These are phyloP conservation scores for Microbotryum lychnidis-dioicae DNA, from an alignment of 1,284 basidiomycete species.

Conservation along the genomic window DNA sequence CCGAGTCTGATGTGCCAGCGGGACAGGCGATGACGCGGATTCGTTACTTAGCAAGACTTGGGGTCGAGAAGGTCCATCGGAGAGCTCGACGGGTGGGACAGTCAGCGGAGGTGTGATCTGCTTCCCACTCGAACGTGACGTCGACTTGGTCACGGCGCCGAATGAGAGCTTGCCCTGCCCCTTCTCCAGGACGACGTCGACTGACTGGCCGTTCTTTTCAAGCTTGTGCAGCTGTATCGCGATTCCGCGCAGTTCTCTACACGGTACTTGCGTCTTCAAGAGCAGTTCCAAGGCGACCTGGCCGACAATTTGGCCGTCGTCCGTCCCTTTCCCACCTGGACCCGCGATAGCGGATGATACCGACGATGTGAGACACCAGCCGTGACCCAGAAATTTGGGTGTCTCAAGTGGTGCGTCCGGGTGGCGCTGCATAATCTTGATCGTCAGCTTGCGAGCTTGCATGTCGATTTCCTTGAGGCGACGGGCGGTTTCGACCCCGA, in stretches of 20 bases:
- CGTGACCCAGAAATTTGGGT: constrained; percentile 96
- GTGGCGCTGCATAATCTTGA: constrained; percentile 84
- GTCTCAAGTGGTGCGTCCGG: constrained; percentile 79
- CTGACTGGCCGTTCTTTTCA: constrained; percentile 44
- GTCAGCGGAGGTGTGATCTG: too few relatives aligned
- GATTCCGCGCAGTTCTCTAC: constrained; percentile 82
- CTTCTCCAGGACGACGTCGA: constrained; percentile 10
- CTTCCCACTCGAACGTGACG: too few relatives aligned
- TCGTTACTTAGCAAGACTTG: too few relatives aligned
- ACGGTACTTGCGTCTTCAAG: constrained; percentile 49
- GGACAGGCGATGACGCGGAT: too few relatives aligned
- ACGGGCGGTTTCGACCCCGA: constrained; percentile 66
- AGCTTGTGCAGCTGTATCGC: constrained; percentile 89
- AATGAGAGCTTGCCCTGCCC: constrained; percentile 23
- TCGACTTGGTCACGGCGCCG: neutral
- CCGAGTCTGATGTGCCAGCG: too few relatives aligned
- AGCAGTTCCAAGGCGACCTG: constrained; percentile 72
- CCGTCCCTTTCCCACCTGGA: constrained; percentile 57
- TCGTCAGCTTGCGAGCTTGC: constrained; percentile 62
- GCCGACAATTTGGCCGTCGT: constrained; percentile 61
- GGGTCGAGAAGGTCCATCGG: too few relatives aligned
- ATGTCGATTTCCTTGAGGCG: constrained; percentile 60
- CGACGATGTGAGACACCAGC: constrained; percentile 69
- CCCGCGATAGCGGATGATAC: constrained; percentile 46
- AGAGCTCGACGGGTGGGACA: too few relatives aligned